These are phyloP conservation scores for Saccharomycopsis guyanensis DNA, from an alignment of 805 yeast species.

Conservation along the genomic window DNA sequence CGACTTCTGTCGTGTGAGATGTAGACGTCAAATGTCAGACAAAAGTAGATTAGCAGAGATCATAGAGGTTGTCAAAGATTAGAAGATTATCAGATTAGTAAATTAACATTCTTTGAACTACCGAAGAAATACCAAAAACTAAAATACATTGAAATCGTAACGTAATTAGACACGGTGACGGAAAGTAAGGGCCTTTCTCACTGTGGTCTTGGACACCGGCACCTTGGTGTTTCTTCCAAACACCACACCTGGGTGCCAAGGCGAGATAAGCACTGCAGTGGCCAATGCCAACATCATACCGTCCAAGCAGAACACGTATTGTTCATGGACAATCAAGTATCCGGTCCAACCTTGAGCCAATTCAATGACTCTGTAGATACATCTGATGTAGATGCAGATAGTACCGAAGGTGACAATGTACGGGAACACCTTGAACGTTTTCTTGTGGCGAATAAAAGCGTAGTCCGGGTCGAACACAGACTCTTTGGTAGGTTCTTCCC, in stretches of 20 bases:
- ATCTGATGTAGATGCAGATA: constrained; percentile 52
- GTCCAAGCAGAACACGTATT: constrained; percentile 52
- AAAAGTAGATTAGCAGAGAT: too few species aligned
- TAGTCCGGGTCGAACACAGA: constrained; percentile 31
- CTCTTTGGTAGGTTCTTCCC: constrained; percentile 9
- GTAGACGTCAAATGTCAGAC: too few species aligned
- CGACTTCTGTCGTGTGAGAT: too few species aligned
- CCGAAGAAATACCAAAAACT: too few species aligned
- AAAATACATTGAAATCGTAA: too few species aligned
- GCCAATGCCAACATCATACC: constrained; percentile 54
- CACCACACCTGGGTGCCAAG: constrained; percentile 58
- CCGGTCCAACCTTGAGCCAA: constrained; percentile 69
- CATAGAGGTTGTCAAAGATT: too few species aligned
- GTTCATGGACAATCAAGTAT: constrained; percentile 50
- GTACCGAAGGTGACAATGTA: constrained; percentile 40
- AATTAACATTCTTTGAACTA: too few species aligned
- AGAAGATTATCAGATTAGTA: too few species aligned
- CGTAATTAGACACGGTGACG: too few species aligned
- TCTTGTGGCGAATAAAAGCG: constrained; percentile 29
- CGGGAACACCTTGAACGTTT: constrained; percentile 37
- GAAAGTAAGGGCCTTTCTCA: background rate
- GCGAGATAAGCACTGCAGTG: constrained; percentile 32
- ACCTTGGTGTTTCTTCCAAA: constrained; percentile 31
- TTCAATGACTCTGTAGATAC: constrained; percentile 68
- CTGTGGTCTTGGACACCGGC: constrained; percentile 20